Base-by-base conservation (phyloP, 805 yeast species). In the Yamadazyma endophytica region DNA sequence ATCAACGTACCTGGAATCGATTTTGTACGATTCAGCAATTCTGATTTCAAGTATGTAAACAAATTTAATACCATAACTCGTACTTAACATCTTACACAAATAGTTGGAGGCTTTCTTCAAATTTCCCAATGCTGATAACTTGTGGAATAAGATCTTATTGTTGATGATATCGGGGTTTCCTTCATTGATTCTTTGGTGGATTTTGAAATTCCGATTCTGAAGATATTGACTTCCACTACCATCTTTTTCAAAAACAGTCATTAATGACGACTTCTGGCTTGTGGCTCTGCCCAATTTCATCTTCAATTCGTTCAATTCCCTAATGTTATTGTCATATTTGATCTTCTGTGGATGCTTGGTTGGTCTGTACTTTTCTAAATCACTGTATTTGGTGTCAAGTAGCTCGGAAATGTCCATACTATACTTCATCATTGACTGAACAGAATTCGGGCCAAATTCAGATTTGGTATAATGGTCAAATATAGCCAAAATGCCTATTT, bases 141-240 rank as follows among this genome's bases (percentile, higher is more conserved):
- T 46, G 13, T 58, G 61, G 51, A 69, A 54, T 8, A 75, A 44
- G 6, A 46, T 44, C 17, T 51, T 40, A 38, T 63, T 62, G 15
- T 26, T 29, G 7, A 20, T 24, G 4, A 23, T 9, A 19, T 36
- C 41, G 14, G 27, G 29, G 14, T 24, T 29, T 29, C 40, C 49
- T 23, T 32, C 34, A 9, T 28, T 37, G 9, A 32, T 31, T 24
- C 37, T 36, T 14, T 32, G 30, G 15, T 40, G 21, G 41, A 68
- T 66, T 35, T 70, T 55, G 32, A 75, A 63, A 35, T 59, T 66
- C 28, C 61, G 59, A 41, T 71, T 71, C 33, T 64, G 78, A 3
- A 65, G 58, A 42, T 77, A 78, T n/a, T 79, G 71, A 11, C 70
- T 68, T 11, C 83, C 84, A 5, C 82, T 73, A 0, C 82, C 82